Conservation (phyloP, 73 alveolate genomes). For the Symbiodinium pilosum region DNA sequence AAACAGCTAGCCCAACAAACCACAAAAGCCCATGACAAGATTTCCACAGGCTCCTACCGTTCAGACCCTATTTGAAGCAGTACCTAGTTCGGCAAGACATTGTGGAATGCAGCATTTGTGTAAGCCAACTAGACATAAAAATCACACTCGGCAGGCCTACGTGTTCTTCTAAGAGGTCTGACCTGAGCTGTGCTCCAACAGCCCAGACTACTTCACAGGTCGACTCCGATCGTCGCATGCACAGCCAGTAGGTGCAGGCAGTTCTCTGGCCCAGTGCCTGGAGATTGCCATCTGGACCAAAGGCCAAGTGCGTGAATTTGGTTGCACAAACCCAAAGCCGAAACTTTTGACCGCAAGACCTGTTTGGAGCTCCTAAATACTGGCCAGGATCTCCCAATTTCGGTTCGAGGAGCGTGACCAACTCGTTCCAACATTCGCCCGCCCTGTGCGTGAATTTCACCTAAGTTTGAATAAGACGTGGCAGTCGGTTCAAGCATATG, state of each 20-base stretch:
- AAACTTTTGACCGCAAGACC: neutral
- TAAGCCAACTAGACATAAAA: no score
- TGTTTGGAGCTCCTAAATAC: no score
- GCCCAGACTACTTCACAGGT: neutral
- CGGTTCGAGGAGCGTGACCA: constrained; percentile 44
- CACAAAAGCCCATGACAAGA: no score
- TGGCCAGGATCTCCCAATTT: no score
- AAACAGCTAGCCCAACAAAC: no score
- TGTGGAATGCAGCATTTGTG: no score
- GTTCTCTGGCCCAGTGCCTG: neutral
- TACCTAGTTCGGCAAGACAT: no score
- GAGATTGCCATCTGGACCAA: neutral
- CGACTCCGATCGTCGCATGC: neutral
- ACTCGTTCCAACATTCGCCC: constrained; percentile 87
- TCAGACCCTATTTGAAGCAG: no score
- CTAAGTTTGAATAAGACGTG: neutral
- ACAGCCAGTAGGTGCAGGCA: neutral
- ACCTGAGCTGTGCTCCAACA: neutral
- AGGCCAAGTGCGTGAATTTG: neutral
- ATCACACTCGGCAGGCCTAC: no score
- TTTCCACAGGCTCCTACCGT: no score
- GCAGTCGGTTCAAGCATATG: no score
- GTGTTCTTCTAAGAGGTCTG: constrained; percentile 41
- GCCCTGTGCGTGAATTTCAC: constrained; percentile 85
- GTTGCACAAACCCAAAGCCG: neutral